These are phyloP conservation scores for Penicillium goetzii DNA, from an alignment of 495 filamentous ascomycete genomes.

Conservation along the genomic window DNA sequence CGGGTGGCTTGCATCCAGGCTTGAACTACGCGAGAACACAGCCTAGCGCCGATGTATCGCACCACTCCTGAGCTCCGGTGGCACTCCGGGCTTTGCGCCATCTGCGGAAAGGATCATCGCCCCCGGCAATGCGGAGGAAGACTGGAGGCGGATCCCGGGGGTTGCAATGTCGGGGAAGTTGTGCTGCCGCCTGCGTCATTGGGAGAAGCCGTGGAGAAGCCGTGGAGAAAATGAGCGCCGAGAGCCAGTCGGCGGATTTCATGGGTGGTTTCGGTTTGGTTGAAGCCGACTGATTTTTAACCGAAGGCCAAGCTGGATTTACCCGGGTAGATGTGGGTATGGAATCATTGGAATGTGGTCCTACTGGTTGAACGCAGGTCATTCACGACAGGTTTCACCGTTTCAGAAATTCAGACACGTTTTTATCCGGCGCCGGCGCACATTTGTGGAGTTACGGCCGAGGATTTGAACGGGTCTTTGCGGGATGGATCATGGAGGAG, in stretches of 20 bases:
- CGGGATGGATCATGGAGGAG: not conserved
- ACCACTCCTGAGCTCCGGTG: constrained; percentile 9
- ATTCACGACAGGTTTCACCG: constrained; percentile 1
- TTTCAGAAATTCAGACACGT: too few relatives aligned
- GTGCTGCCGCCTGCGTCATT: constrained; percentile 29
- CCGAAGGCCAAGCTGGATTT: constrained; percentile 16
- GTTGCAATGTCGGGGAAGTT: constrained; percentile 18
- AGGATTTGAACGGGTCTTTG: not conserved
- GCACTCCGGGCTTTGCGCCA: constrained; percentile 11
- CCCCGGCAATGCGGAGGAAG: constrained; percentile 29
- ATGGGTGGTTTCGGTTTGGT: constrained; percentile 1
- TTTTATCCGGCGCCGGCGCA: not conserved
- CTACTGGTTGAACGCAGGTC: not conserved
- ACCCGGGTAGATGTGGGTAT: constrained; percentile 4
- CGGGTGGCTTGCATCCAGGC: constrained; percentile 6
- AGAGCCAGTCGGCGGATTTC: constrained; percentile 26
- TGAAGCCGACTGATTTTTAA: constrained; percentile 17
- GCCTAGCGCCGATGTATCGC: not conserved
- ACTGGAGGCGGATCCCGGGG: constrained; percentile 22
- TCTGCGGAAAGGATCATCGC: constrained; percentile 32
- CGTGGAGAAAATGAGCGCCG: not conserved
- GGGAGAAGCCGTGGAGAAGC: constrained; percentile 10
- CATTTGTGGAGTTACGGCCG: not conserved
- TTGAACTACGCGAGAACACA: constrained; percentile 1
- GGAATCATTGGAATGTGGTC: not conserved